Conservation (phyloP, 2,329 filamentous ascomycete genomes). For the Fusarium napiforme region DNA sequence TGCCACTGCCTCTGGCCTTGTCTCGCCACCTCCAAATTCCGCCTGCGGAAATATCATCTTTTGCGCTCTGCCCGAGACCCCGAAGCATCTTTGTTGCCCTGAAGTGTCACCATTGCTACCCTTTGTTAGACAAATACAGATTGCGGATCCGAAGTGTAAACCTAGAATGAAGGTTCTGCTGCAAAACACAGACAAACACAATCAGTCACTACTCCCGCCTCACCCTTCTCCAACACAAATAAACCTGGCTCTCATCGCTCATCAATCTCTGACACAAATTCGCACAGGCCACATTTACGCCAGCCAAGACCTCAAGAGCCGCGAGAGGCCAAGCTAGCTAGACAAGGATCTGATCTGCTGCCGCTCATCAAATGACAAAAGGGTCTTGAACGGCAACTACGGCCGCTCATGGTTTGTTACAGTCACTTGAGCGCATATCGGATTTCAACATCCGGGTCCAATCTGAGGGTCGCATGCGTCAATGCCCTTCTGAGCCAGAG, state of each 20-base stretch:
- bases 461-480: constrained; percentile 11
- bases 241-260: constrained; percentile 9
- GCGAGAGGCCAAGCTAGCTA: constrained; percentile 26
- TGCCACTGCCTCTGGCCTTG: not conserved
- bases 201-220: not conserved
- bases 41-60: constrained; percentile 14
- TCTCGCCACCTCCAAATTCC: constrained; percentile 25
- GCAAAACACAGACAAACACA: not conserved
- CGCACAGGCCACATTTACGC: constrained; percentile 25
- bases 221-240: constrained; percentile 13
- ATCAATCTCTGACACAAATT: constrained; percentile 11
- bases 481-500: not conserved
- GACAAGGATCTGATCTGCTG: constrained; percentile 36
- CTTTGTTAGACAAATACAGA: not conserved
- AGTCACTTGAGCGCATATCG: constrained; percentile 22
- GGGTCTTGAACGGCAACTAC: constrained; percentile 15
- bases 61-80: not conserved
- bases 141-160: constrained; percentile 17
- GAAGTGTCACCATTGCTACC: not conserved
- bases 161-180: not conserved
- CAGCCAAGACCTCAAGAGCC: constrained; percentile 41
- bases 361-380: constrained; percentile 16
- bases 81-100: not conserved
- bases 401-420: constrained; percentile 2
- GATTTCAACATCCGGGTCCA: constrained; percentile 35